Percentiles rank a stretch among this genome's conserved stretches.
These are phyloP conservation scores for Coemansia sp. DNA, from an alignment of 192 early-diverging fungal species.

Conservation along the genomic window DNA sequence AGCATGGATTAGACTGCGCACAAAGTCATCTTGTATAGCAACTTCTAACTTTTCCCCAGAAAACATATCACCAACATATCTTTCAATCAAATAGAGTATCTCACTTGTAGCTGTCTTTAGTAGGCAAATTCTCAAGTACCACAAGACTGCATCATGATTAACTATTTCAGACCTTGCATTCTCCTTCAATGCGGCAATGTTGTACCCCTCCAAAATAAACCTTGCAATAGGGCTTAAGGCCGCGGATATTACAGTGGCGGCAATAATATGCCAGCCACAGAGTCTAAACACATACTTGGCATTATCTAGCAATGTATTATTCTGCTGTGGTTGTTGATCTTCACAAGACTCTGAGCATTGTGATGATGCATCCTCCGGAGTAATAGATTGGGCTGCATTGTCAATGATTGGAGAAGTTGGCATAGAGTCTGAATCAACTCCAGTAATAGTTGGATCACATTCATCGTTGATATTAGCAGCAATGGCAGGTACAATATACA, in stretches of 20 bases:
- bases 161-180: neutral
- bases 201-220: slow-evolving; percentile 32
- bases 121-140: neutral
- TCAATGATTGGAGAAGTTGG: neutral
- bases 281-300: neutral
- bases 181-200: slow-evolving; percentile 14
- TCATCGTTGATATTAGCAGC: neutral
- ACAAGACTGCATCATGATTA: slow-evolving; percentile 1
- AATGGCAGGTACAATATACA: neutral
- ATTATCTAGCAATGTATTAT: neutral
- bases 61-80: neutral
- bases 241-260: neutral
- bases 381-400: neutral
- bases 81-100: neutral
- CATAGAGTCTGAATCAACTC: neutral
- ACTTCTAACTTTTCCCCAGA: neutral
- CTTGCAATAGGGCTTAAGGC: slow-evolving; percentile 2
- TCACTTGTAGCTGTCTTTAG: neutral
- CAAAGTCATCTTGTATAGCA: neutral
- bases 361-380: neutral
- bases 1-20: neutral
- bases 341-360: no score
- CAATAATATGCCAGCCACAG: neutral
- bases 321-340: neutral
- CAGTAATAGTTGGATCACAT: neutral